phyloP scores from a whole-genome alignment of 139 green algal genomes.

The Desmodesmus armatus region DNA sequence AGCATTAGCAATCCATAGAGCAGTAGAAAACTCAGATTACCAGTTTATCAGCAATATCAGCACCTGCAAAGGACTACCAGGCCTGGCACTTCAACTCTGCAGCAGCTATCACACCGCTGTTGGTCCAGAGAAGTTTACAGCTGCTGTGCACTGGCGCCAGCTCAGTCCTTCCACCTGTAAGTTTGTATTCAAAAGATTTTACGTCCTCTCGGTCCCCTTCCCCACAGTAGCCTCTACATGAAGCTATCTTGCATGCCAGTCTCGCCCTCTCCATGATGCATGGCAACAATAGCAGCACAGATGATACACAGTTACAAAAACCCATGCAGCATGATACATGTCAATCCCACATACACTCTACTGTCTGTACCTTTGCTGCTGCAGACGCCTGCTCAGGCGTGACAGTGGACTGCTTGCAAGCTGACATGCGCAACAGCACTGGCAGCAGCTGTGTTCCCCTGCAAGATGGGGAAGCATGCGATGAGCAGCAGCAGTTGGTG shows the following conservation, averaged over 20 bases:
- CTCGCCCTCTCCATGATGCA: no score
- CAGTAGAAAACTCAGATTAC: no score
- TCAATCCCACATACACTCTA: no score
- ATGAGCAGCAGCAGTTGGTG: neutral
- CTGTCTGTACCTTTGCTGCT: neutral
- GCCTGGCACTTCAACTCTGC: neutral
- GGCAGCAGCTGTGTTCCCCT: neutral
- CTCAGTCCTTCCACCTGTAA: slow-evolving; percentile 2
- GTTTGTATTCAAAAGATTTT: no score
- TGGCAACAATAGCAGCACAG: no score
- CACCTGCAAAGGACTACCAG: neutral
- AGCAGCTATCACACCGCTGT: slow-evolving; percentile 2
- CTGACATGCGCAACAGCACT: neutral
- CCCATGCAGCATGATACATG: no score
- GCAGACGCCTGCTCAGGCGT: neutral
- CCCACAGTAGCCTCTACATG: no score
- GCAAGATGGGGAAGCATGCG: neutral
- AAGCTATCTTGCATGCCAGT: no score
- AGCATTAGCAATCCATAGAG: no score
- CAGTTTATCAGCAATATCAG: no score
- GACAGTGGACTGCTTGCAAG: slow-evolving; percentile 6
- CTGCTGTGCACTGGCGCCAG: neutral
- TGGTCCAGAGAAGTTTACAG: neutral
- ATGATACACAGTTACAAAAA: no score
- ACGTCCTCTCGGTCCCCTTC: no score